Evolutionary conservation across 495 filamentous ascomycete genomes (phyloP).

Genomic region (Thozetella sp.): DNA sequence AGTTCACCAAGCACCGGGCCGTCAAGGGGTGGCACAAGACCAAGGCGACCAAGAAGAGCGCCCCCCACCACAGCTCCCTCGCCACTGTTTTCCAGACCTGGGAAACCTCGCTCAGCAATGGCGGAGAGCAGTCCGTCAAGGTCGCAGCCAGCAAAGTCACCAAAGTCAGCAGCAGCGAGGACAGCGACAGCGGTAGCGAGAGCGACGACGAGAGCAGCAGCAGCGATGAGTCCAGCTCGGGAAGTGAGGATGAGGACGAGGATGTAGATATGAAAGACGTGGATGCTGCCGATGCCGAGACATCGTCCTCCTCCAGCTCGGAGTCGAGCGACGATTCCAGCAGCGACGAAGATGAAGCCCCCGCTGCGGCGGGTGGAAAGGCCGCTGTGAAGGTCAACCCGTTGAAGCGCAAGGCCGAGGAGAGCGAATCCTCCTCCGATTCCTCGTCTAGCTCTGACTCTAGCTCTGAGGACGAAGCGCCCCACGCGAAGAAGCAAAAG

Average conservation of each 20-base stretch:
- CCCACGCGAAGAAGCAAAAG: conserved; percentile 28
- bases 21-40: conserved; percentile 45
- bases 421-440: conserved; percentile 42
- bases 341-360: conserved; percentile 54
- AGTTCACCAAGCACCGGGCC: conserved; percentile 60
- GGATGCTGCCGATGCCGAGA: neutral
- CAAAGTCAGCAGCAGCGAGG: conserved; percentile 32
- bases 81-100: conserved; percentile 46
- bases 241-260: conserved; percentile 84
- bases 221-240: conserved; percentile 58
- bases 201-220: conserved; percentile 20
- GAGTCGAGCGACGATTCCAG: conserved; percentile 44
- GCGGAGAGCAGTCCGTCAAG: conserved; percentile 31
- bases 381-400: conserved; percentile 28
- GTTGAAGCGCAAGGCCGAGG: conserved; percentile 68
- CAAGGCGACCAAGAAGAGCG: conserved; percentile 19
- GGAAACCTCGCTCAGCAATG: conserved; percentile 35
- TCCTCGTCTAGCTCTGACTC: conserved; percentile 29
- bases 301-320: conserved; percentile 5
- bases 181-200: conserved; percentile 32
- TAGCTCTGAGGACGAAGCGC: conserved; percentile 18
- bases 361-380: conserved; percentile 34
- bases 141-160: conserved; percentile 32
- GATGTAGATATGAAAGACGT: conserved; percentile 59
- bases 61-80: conserved; percentile 37